Base-by-base conservation (phyloP, 805 yeast species). In the Kregervanrija fluxuum region DNA sequence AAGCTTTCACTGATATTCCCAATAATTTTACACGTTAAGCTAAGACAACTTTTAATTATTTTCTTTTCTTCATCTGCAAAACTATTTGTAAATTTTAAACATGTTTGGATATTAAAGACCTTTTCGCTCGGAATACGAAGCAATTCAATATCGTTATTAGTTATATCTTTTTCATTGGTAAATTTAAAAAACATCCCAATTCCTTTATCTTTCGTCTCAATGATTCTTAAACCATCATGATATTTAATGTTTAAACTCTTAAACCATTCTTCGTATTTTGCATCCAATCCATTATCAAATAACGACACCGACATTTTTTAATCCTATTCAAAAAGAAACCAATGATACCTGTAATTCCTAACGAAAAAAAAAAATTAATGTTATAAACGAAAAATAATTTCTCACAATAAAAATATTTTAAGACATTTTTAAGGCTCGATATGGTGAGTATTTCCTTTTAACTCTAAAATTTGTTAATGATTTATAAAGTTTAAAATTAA, bases 101-200 rank as follows among this genome's bases (percentile, higher is more conserved):
- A 59, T 3, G 55, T 52, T 32, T 62, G 60, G 8, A 73, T 55
- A 40, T 67, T 65, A 14, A 68, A 54, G 0, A 66, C 55, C 6
- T 55, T 40, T 0, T 31, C n/a, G 5, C 51, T 43, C 0, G 77
- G 74, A 1, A 74, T 55, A 40, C 77, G 54, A 42, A 74, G 42
- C 8, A 74, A 49, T 43, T 64, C 71, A 12, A 66, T 41, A 2
- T 51, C 45, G 1, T 47, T 47, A 16, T 6, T 22, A 1, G 22
- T 41, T 11, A 14, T 8, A 14, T 31, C 38, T 15, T 12, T n/a
- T 10, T 13, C 9, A 8, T 39, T 14, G 2, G 38, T 32, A 1
- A 48, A 9, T 6, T 52, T 47, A 15, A 53, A 59, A 50, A 65
- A 68, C 1, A 69, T 60, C 2, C 73, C 74, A 1, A 60, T 51